Percentiles rank a stretch among this genome's conserved stretches.
phyloP scores from a whole-genome alignment of 2,329 filamentous ascomycete genomes.

The Penicillium crustosum region DNA sequence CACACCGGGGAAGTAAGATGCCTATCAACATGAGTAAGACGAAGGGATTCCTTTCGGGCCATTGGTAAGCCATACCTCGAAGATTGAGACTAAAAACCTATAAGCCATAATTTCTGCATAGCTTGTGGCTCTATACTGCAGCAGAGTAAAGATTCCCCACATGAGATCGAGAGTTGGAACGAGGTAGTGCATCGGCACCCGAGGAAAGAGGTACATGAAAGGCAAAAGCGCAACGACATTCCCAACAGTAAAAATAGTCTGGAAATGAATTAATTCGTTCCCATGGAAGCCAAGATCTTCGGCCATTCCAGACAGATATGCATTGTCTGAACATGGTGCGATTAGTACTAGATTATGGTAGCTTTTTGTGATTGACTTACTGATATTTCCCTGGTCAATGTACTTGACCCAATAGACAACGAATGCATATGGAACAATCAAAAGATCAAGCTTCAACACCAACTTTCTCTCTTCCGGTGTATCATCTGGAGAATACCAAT shows the following conservation, averaged over 20 bases:
- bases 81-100: not conserved
- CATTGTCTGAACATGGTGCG: not conserved
- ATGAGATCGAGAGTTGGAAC: not conserved
- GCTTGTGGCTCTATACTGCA: not conserved
- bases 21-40: not conserved
- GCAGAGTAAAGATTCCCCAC: not conserved
- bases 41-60: not conserved
- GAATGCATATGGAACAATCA: not conserved
- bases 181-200: not conserved
- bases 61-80: not conserved
- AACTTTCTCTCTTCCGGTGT: not conserved
- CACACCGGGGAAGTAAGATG: not conserved
- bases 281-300: not conserved
- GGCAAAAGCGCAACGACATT: not conserved
- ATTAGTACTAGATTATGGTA: not conserved
- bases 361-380: not conserved
- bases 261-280: not conserved
- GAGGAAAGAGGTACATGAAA: not conserved
- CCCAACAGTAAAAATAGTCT: not conserved
- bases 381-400: not conserved
- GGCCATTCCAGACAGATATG: not conserved
- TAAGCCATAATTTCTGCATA: not conserved
- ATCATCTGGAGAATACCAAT: not conserved
- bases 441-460: not conserved
- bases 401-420: not conserved